Base-by-base conservation (phyloP, 352 stramenopile genomes). In the Peronospora farinosa region DNA sequence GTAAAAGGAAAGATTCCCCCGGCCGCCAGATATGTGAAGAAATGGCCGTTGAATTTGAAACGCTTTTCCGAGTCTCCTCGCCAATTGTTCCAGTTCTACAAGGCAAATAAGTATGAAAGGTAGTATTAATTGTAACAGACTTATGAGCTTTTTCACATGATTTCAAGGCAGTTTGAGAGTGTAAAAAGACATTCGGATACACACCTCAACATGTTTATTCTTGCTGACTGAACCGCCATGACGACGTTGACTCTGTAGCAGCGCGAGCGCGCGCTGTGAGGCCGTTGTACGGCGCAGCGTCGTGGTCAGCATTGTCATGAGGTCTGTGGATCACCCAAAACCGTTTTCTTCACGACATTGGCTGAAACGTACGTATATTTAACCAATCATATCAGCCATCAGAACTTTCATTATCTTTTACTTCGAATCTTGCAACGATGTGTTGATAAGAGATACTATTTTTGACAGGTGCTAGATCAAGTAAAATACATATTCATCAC, bases 51-150 rank as follows among this genome's bases (percentile, higher is more conserved):
- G 27, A 90, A 86, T 58, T 79, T 72, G 67, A 90, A 90, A 46
- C 78, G 78, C 63, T 85, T 84, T 62, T 90, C 78, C 57, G 78
- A 86, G 66, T 90, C 78, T 43, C 78, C 78, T 54, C 78, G 76
- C 78, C 78, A 90, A 65, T 90, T 90, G 70, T 86, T 88, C 72
- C 80, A 90, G 67, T 84, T 90, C 78, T 89, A 45, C 32, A 52
- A 35, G 13, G 43, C 6, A 47, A 23, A 10, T 12, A 15, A 44
- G 1, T 47, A 53, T 7, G 23, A 5, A 40, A 15, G 42, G 57
- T 41, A 65, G 42, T 35, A 42, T 46, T 2, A 37, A 37, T 8
- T 41, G 13, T 41, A 10, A 13, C 4, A 33, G 17, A 16, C 8
- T 2, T 2, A 40, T 5, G 19, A 21, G 1, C 1, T 21, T 33